Percentiles rank a stretch among this genome's conserved stretches.
Conservation (phyloP, 148 eudicot species). For the Drosera capensis region DNA sequence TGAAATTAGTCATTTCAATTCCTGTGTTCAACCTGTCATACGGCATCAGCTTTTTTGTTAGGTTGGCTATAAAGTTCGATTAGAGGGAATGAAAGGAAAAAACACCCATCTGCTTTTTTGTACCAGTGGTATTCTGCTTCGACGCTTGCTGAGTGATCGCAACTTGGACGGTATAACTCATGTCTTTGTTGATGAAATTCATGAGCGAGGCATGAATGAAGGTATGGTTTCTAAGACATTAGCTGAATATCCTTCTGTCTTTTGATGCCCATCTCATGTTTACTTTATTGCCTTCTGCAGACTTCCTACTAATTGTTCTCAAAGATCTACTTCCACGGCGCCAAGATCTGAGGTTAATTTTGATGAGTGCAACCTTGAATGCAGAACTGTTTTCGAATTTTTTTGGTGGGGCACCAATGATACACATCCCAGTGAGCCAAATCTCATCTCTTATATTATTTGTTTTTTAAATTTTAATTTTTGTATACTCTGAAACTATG, state of each 20-base stretch:
- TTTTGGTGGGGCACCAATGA: slow-evolving; percentile 80
- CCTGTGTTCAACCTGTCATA: slow-evolving; percentile 24
- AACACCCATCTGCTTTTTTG: slow-evolving; percentile 98
- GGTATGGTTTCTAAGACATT: slow-evolving; percentile 25
- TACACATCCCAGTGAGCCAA: slow-evolving; percentile 77
- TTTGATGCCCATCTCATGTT: slow-evolving; percentile 2
- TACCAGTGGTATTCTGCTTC: slow-evolving; percentile 97
- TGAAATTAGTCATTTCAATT: slow-evolving; percentile 6
- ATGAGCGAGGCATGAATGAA: slow-evolving; percentile 99
- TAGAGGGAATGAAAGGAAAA: slow-evolving; percentile 97
- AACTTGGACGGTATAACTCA: slow-evolving; percentile 89
- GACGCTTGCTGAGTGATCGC: slow-evolving; percentile 84
- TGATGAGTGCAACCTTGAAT: slow-evolving; percentile 98
- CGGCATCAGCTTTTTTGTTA: slow-evolving; percentile 39
- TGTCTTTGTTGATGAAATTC: slow-evolving; percentile 98
- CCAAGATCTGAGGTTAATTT: slow-evolving; percentile 77
- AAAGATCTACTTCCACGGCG: slow-evolving; percentile 98
- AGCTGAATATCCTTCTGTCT: slow-evolving; percentile 3
- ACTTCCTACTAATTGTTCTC: slow-evolving; percentile 89
- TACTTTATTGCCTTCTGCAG: slow-evolving; percentile 26
- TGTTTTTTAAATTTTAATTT: too few relatives aligned
- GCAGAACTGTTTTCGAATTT: slow-evolving; percentile 86
- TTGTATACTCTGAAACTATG: too few relatives aligned
- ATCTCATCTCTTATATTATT: slow-evolving; percentile 1
- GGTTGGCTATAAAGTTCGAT: slow-evolving; percentile 98